Conservation (phyloP, 2,329 filamentous ascomycete genomes). For the Shiraia sp. region DNA sequence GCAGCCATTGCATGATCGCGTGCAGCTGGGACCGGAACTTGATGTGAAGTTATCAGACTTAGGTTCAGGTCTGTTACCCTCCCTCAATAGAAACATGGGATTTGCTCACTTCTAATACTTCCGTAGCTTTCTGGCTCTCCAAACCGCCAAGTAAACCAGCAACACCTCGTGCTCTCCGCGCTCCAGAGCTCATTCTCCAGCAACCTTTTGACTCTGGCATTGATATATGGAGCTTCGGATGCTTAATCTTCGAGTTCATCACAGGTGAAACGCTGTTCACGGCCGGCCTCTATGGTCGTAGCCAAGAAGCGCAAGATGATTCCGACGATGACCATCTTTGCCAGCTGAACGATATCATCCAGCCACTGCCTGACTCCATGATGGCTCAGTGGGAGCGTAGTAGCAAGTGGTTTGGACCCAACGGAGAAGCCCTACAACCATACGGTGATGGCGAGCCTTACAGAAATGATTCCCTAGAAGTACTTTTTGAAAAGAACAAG, state of each 20-base stretch:
- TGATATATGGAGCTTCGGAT: slow-evolving; percentile 42
- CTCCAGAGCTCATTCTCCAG: slow-evolving; percentile 38
- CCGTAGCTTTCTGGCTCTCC: slow-evolving; percentile 27
- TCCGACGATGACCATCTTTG: slow-evolving; percentile 35
- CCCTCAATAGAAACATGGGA: too few relatives aligned
- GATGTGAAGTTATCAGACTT: slow-evolving; percentile 38
- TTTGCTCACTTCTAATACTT: slow-evolving; percentile 1
- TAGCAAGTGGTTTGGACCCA: slow-evolving; percentile 27
- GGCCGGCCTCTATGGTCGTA: slow-evolving; percentile 18
- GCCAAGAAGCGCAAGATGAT: slow-evolving; percentile 21
- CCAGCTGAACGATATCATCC: slow-evolving; percentile 27
- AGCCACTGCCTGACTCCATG: slow-evolving; percentile 28
- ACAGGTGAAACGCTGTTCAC: slow-evolving; percentile 25
- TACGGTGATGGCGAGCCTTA: slow-evolving; percentile 9
- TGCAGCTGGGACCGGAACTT: slow-evolving; percentile 20
- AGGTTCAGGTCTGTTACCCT: slow-evolving; percentile 19
- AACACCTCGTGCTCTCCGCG: slow-evolving; percentile 29
- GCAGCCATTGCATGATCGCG: slow-evolving; percentile 31
- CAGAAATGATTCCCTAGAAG: slow-evolving; percentile 21
- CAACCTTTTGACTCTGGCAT: slow-evolving; percentile 34
- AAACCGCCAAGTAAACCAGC: slow-evolving; percentile 21
- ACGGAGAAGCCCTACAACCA: slow-evolving; percentile 26
- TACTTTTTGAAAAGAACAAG: slow-evolving; percentile 22
- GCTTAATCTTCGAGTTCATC: slow-evolving; percentile 38
- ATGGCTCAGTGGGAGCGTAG: slow-evolving; percentile 28